Conservation (phyloP, 2,329 filamentous ascomycete genomes). For the Mollisia scopiformis region DNA sequence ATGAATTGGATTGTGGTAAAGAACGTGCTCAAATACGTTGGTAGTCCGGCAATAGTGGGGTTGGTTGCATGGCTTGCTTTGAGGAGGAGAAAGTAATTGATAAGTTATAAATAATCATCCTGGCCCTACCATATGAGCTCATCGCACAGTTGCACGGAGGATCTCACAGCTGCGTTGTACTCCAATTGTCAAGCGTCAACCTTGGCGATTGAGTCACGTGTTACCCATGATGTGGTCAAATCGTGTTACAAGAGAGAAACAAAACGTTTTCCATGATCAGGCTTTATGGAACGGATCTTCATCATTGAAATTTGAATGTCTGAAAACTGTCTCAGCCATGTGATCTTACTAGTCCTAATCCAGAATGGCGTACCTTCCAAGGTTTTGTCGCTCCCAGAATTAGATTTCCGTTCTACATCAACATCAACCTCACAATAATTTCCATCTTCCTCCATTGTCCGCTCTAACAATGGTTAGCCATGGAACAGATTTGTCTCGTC, state of each 20-base stretch:
- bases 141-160: no score
- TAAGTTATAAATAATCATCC: no score
- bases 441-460: not conserved
- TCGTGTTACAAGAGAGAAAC: no score
- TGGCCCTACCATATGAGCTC: no score
- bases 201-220: no score
- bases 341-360: not conserved
- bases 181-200: no score
- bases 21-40: not conserved
- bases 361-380: not conserved
- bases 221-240: no score
- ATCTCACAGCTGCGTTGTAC: no score
- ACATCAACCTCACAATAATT: not conserved
- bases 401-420: not conserved
- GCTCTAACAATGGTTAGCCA: not conserved
- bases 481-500: no score
- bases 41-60: not conserved
- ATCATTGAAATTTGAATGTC: not conserved
- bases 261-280: no score
- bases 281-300: no score
- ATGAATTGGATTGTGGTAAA: slow-evolving; percentile 4
- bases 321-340: not conserved
- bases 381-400: not conserved
- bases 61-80: not conserved
- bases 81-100: not conserved